These are phyloP conservation scores for Yamadazyma mexicana DNA, from an alignment of 1,139 yeast genomes.

Conservation along the genomic window DNA sequence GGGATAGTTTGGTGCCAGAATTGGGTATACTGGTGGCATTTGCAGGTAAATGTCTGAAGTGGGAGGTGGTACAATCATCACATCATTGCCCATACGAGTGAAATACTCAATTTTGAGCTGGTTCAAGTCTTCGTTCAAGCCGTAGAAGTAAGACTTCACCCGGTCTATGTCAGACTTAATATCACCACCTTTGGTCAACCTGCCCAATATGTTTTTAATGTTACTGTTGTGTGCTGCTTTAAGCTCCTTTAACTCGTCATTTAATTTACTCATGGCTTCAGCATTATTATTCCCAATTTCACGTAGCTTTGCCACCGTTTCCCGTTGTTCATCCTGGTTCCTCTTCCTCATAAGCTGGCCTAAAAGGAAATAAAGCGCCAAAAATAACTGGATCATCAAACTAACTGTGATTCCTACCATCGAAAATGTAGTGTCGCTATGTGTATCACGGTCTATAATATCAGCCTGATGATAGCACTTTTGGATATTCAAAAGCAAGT, in stretches of 20 bases:
- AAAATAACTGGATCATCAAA: slow-evolving; percentile 16
- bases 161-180: slow-evolving; percentile 15
- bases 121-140: slow-evolving; percentile 15
- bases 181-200: slow-evolving; percentile 21
- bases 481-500: slow-evolving; percentile 22
- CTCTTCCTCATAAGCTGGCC: slow-evolving; percentile 6
- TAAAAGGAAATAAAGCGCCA: slow-evolving; percentile 14
- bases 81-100: slow-evolving; percentile 10
- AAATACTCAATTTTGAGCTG: slow-evolving; percentile 15
- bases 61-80: slow-evolving; percentile 13
- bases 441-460: not conserved
- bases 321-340: not conserved
- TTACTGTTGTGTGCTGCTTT: slow-evolving; percentile 9
- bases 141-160: slow-evolving; percentile 9
- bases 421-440: slow-evolving; percentile 8
- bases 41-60: not conserved
- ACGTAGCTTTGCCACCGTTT: not conserved
- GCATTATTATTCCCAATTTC: slow-evolving; percentile 1
- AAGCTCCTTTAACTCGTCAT: slow-evolving; percentile 3
- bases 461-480: slow-evolving; percentile 15
- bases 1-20: not conserved
- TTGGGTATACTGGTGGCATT: not conserved
- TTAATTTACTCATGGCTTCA: slow-evolving; percentile 5
- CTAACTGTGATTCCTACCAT: slow-evolving; percentile 13
- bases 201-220: slow-evolving; percentile 14